Evolutionary conservation across 441 rosid genomes (phyloP).

Genomic region (Macaranga tanarius): DNA sequence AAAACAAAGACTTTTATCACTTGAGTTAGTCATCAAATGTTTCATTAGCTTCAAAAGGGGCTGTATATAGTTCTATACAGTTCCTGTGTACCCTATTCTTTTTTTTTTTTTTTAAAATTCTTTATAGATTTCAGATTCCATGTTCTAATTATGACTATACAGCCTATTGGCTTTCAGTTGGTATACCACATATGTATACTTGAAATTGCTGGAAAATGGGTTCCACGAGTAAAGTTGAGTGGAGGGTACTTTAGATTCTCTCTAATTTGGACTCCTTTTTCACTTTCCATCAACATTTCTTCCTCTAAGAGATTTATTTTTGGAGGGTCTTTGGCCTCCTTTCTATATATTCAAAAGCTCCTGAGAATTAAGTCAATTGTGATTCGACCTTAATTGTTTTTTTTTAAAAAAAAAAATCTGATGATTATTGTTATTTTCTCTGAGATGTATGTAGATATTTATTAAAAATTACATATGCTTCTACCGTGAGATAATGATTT

Average conservation of each 20-base stretch:
- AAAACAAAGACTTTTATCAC: no score
- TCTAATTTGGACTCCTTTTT: neutral
- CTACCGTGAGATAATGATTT: no score
- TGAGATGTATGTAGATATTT: no score
- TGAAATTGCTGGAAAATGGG: neutral
- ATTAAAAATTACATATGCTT: no score
- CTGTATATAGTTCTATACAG: no score
- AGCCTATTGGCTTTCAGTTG: neutral
- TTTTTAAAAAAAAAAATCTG: no score
- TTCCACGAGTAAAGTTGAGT: neutral
- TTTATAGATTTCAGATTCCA: slow-evolving; percentile 10
- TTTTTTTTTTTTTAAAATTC: no score
- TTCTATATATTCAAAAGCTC: neutral
- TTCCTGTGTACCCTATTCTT: no score
- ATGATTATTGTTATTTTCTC: no score
- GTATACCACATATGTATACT: neutral
- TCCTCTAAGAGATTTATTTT: neutral
- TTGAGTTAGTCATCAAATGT: no score
- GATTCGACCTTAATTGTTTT: neutral
- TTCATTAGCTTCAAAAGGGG: no score
- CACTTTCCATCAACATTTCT: neutral
- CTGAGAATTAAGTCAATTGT: neutral
- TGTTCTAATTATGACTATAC: neutral
- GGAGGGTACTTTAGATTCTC: neutral
- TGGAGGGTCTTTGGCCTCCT: neutral